Evolutionary conservation across 495 filamentous ascomycete genomes (phyloP).

Genomic region (Penicillium ochrochloron): DNA sequence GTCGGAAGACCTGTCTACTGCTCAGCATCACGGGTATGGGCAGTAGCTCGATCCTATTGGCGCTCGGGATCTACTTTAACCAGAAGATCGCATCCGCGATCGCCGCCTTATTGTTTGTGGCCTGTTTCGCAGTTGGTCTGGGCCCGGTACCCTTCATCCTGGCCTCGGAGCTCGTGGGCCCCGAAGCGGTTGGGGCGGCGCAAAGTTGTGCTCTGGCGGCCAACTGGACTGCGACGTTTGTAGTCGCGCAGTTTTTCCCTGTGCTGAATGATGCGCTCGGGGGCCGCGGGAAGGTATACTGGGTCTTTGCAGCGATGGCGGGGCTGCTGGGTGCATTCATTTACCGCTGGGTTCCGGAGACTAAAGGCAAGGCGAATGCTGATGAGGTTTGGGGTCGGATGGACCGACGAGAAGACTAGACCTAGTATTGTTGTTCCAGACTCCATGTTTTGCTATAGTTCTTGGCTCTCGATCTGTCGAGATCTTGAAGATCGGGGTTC

Average conservation of each 20-base stretch:
- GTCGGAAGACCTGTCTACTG: constrained; percentile 82
- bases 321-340: constrained; percentile 69
- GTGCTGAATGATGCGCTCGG: constrained; percentile 75
- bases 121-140: constrained; percentile 86
- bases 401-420: constrained; percentile 42
- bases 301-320: constrained; percentile 79
- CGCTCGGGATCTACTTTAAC: constrained; percentile 70
- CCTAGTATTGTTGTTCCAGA: not conserved
- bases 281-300: constrained; percentile 81
- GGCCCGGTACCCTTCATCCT: constrained; percentile 95
- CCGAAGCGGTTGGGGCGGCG: constrained; percentile 85
- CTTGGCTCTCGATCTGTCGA: not conserved
- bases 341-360: constrained; percentile 75
- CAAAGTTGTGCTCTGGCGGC: constrained; percentile 84
- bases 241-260: constrained; percentile 93
- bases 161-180: constrained; percentile 82
- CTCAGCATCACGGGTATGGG: constrained; percentile 84
- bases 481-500: not conserved
- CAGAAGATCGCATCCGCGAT: constrained; percentile 76
- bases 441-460: not conserved
- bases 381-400: constrained; percentile 88
- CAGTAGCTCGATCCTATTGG: constrained; percentile 70
- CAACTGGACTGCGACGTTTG: constrained; percentile 89
- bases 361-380: constrained; percentile 74
- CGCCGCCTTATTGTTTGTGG: constrained; percentile 82